Evolutionary conservation across 371 early-diverging fungal species (phyloP).

Genomic region (Cokeromyces recurvatus): DNA sequence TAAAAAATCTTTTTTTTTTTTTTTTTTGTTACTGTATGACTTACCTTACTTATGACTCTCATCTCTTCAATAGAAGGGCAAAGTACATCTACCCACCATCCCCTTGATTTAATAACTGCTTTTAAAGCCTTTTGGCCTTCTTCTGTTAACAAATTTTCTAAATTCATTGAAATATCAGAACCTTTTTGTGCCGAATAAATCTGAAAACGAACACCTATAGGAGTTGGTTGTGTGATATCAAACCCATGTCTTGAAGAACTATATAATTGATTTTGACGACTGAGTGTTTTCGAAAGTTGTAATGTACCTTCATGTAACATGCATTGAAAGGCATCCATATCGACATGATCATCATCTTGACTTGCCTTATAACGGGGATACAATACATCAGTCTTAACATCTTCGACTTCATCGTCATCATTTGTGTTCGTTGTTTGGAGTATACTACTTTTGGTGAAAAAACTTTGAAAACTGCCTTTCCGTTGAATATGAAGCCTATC

Average conservation of each 20-base stretch:
- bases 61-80: constrained; percentile 81
- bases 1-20: too few species aligned
- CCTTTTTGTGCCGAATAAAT: constrained; percentile 21
- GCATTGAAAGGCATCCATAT: constrained; percentile 28
- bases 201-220: constrained; percentile 15
- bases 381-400: constrained; percentile 34
- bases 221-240: background rate
- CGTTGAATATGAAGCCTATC: too few species aligned
- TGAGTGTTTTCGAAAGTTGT: constrained; percentile 20
- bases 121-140: constrained; percentile 33
- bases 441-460: background rate
- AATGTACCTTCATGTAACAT: constrained; percentile 22
- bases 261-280: constrained; percentile 24
- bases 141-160: constrained; percentile 4
- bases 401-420: constrained; percentile 4
- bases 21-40: too few species aligned
- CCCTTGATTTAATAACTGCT: constrained; percentile 41
- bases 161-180: too few species aligned
- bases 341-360: constrained; percentile 18
- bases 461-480: constrained; percentile 4
- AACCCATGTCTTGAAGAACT: too few species aligned
- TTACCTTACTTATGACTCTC: constrained; percentile 59
- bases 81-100: constrained; percentile 87
- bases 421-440: background rate
- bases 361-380: constrained; percentile 24